Percentiles rank a stretch among this genome's conserved stretches.
Conservation (phyloP, 2,329 filamentous ascomycete genomes). For the Paecilomyces variotii region DNA sequence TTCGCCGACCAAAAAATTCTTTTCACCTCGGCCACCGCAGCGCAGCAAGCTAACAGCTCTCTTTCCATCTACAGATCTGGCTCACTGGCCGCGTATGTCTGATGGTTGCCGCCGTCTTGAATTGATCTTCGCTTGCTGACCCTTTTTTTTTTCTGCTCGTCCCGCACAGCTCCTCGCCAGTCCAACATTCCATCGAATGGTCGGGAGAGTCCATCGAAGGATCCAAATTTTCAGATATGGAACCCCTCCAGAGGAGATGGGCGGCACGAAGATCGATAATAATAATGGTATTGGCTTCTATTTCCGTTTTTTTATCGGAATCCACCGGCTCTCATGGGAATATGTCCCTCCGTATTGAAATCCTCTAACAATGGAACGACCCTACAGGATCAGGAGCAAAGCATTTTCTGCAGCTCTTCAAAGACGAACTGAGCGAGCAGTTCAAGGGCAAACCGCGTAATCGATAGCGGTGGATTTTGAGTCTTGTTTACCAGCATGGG, state of each 20-base stretch:
- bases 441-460: constrained; percentile 30
- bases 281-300: constrained; percentile 19
- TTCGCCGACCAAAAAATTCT: constrained; percentile 1
- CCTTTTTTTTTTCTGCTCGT: neutral
- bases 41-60: constrained; percentile 7
- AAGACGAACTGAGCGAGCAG: constrained; percentile 36
- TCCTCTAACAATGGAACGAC: constrained; percentile 2
- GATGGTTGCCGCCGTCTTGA: constrained; percentile 4
- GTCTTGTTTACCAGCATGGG: constrained; percentile 1
- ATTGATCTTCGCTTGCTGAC: constrained; percentile 1
- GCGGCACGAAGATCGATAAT: constrained; percentile 33
- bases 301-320: neutral
- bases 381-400: constrained; percentile 17
- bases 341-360: neutral
- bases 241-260: constrained; percentile 34
- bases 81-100: constrained; percentile 28
- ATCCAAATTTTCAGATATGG: constrained; percentile 35
- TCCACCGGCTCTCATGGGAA: neutral
- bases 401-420: constrained; percentile 32
- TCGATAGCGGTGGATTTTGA: constrained; percentile 11
- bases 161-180: constrained; percentile 32
- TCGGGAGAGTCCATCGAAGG: constrained; percentile 34
- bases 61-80: constrained; percentile 22
- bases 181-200: constrained; percentile 36
- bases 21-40: constrained; percentile 1